These are phyloP conservation scores for Eucalyptus curtisii DNA, from an alignment of 345 rosid species.

Conservation along the genomic window DNA sequence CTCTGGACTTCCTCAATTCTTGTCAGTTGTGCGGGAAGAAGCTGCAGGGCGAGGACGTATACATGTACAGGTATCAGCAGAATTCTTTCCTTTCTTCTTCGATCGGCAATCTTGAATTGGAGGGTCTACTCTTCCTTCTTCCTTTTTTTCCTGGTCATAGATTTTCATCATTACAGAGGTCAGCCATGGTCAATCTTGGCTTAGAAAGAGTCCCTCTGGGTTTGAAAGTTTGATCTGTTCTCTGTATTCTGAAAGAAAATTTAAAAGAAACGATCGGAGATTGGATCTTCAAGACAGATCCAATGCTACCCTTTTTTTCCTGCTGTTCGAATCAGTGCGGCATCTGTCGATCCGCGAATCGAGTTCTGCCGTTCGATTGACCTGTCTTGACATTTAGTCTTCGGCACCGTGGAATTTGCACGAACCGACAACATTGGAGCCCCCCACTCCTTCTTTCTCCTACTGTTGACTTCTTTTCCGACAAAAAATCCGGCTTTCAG, in stretches of 20 bases:
- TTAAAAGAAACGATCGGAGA: neutral
- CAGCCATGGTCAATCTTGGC: neutral
- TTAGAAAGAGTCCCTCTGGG: neutral
- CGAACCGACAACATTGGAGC: neutral
- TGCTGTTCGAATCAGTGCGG: neutral
- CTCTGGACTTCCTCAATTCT: conserved; percentile 45
- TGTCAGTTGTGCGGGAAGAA: conserved; percentile 61
- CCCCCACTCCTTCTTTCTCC: neutral
- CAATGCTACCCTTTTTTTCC: neutral
- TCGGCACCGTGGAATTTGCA: neutral
- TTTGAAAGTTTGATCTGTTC: neutral
- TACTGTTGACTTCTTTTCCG: neutral
- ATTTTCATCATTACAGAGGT: neutral
- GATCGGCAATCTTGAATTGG: neutral
- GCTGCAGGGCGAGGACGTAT: conserved; percentile 65
- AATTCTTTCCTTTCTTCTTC: neutral
- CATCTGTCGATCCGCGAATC: neutral
- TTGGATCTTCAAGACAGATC: neutral
- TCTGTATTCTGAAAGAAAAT: neutral
- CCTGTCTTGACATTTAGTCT: neutral
- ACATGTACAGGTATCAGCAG: conserved; percentile 65
- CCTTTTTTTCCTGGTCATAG: neutral
- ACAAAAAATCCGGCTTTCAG: neutral
- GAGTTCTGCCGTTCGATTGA: neutral
- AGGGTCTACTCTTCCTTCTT: neutral